Percentiles rank a stretch among this genome's conserved stretches.
Evolutionary conservation across 2,329 filamentous ascomycete genomes (phyloP).

Genomic region (Aspergillus quadricinctus): DNA sequence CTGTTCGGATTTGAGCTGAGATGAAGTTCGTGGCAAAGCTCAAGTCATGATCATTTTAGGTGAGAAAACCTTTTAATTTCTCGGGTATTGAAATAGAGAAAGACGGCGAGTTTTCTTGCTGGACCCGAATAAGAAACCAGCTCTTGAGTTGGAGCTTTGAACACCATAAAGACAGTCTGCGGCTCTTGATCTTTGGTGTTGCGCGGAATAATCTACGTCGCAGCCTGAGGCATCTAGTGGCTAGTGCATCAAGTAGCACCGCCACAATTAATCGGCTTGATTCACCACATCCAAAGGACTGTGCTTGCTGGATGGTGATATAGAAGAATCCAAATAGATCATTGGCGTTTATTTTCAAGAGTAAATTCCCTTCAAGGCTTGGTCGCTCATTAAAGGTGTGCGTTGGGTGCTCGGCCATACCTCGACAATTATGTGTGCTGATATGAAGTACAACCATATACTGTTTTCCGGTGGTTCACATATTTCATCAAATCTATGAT

Average conservation of each 20-base stretch:
- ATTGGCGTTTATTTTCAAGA: background rate
- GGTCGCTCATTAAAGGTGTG: too few relatives aligned
- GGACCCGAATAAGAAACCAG: constrained; percentile 6
- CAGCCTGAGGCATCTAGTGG: constrained; percentile 8
- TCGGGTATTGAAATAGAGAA: constrained; percentile 3
- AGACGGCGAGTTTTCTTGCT: constrained; percentile 2
- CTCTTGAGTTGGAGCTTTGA: constrained; percentile 8
- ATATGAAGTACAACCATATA: background rate
- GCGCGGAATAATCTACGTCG: constrained; percentile 7
- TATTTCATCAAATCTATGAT: background rate
- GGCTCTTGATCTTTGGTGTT: constrained; percentile 12
- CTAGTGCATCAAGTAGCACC: constrained; percentile 11
- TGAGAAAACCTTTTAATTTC: constrained; percentile 1
- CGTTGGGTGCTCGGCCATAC: too few relatives aligned
- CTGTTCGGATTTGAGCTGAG: constrained; percentile 12
- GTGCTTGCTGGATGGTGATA: background rate
- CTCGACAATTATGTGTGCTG: too few relatives aligned
- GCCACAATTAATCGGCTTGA: constrained; percentile 19
- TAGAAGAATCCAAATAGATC: background rate
- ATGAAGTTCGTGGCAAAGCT: constrained; percentile 12
- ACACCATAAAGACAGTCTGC: constrained; percentile 16
- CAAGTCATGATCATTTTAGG: constrained; percentile 27
- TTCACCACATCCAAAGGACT: background rate
- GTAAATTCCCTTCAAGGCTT: too few relatives aligned
- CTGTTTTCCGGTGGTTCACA: too few relatives aligned